Evolutionary conservation across 2,329 filamentous ascomycete species (phyloP), one percentile per base, ranked within the genome.

Genomic region (Harringtonia lauricola): DNA sequence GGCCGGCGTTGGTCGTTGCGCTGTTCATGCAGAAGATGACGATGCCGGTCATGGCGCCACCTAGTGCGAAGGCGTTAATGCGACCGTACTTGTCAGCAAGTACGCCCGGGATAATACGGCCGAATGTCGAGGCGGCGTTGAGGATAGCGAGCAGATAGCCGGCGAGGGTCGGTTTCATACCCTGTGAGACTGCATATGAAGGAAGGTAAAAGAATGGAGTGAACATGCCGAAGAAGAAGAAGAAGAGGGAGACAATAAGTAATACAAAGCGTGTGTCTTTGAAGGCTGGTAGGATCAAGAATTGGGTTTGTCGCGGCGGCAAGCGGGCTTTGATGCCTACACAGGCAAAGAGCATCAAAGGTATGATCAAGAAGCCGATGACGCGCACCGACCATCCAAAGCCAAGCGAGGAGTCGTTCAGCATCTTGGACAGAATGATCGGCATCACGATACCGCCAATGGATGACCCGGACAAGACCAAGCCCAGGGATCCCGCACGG

Each of bases 131-230:
- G 24, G 73, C 72, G 2, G 69, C 70, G 54, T 81, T 82, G 54
- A 81, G 64, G 47, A 82, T 71, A n/a, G 75, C 67, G 8, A 82
- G 63, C 33, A 81, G 65, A 54, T 81, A 81, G 55, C 80, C 79
- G 2, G 72, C 71, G 1, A 81, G 59, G 15, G 67, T 60, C 12
- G 62, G 59, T 9, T 71, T 67, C 22, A 50, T 37, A 44, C 62
- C 59, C 1, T 62, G 59, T 0, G 65, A 55, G 14, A 72, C 62
- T 9, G 72, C 74, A 54, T 72, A 81, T 7, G 70, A 62, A 44
- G 74, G 70, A 28, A 75, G 61, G 57, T 72, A 76, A 57, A 75
- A 74, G 42, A 76, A 62, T 28, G 72, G 49, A 41, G 70, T 68
- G 49, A 76, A 71, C 52, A 71, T 66, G 43, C 52, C 55, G 15